Evolutionary conservation across 2,329 filamentous ascomycete genomes (phyloP), one percentile per base, ranked within the genome.

Genomic region (Aquanectria penicillioides): DNA sequence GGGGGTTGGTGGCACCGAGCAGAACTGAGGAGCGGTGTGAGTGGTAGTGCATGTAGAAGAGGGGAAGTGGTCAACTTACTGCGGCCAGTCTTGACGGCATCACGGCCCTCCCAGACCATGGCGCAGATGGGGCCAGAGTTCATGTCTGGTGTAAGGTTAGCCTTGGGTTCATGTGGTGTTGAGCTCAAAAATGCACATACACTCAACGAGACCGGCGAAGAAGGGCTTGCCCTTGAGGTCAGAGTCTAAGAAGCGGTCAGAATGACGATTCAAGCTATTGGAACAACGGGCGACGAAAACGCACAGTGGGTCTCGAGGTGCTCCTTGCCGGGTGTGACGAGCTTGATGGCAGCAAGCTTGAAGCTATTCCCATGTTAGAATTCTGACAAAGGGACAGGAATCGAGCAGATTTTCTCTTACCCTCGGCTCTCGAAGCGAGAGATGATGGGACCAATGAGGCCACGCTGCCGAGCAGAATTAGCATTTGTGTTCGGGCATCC

Each of bases 31-130:
- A 56, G 12, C 34, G 60, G 64, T 67, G 63, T 71, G 61, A 68
- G 48, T 47, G 59, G 15, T 18, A 31, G n/a, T 51, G 33, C 10
- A n/a, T 26, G 6, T 22, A 15, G 25, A 38, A 3, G 20, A 17
- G 26, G 47, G 10, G 28, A 12, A 12, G 7, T 12, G 40, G 20
- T 29, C 34, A 18, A 84, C 88, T 71, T 88, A 92, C 89, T 78
- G 78, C 95, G 94, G 82, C 95, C 95, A 72, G 94, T 97, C 92
- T 98, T 98, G 88, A 97, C 94, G 81, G 90, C 95, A 77, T 99
- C 94, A 87, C 91, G 92, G 78, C 95, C 95, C 83, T 99, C 94
- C 95, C 95, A 99, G 83, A 99, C 91, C 94, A 98, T 99, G 85
- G 95, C 95, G 86, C 87, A 90, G 85, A 99, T 94, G 80, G 95